These are phyloP conservation scores for Quercus agrifolia DNA, from an alignment of 306 rosid genomes.

Conservation along the genomic window DNA sequence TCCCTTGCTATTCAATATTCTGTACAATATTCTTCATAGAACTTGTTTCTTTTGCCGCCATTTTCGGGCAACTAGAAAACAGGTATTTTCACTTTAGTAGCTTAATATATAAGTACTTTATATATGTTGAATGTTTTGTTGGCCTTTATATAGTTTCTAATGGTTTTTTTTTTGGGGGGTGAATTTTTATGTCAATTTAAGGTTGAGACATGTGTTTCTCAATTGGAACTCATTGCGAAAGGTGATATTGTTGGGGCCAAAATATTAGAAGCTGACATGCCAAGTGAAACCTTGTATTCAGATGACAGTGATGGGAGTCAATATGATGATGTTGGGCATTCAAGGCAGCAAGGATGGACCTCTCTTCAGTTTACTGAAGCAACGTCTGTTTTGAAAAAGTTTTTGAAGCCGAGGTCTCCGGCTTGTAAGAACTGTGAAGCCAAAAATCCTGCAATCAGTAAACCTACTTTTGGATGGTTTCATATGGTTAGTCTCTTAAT, in stretches of 20 bases:
- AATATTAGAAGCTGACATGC: slow-evolving; percentile 31
- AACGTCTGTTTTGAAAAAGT: slow-evolving; percentile 48
- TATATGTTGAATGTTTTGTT: not conserved
- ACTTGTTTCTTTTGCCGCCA: slow-evolving; percentile 65
- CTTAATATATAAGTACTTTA: not conserved
- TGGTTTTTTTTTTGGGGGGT: not conserved
- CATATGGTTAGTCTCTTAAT: slow-evolving; percentile 48
- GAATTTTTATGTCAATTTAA: slow-evolving; percentile 23
- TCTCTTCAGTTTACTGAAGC: slow-evolving; percentile 74
- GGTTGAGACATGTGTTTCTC: slow-evolving; percentile 55
- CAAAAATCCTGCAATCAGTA: slow-evolving; percentile 48
- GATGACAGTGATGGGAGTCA: slow-evolving; percentile 22
- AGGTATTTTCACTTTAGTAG: slow-evolving; percentile 38
- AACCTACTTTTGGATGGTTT: slow-evolving; percentile 86
- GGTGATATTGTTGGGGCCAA: slow-evolving; percentile 64
- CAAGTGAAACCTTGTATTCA: slow-evolving; percentile 18
- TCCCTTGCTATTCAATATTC: slow-evolving; percentile 65
- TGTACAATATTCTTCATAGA: slow-evolving; percentile 44
- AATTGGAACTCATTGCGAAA: slow-evolving; percentile 58
- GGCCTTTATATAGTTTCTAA: not conserved
- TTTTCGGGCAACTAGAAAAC: slow-evolving; percentile 31
- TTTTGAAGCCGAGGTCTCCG: slow-evolving; percentile 17
- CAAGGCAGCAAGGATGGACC: slow-evolving; percentile 54
- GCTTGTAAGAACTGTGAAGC: slow-evolving; percentile 49
- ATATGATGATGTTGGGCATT: slow-evolving; percentile 16